Evolutionary conservation across 345 rosid species (phyloP).

Genomic region (Dipteronia dyeriana): DNA sequence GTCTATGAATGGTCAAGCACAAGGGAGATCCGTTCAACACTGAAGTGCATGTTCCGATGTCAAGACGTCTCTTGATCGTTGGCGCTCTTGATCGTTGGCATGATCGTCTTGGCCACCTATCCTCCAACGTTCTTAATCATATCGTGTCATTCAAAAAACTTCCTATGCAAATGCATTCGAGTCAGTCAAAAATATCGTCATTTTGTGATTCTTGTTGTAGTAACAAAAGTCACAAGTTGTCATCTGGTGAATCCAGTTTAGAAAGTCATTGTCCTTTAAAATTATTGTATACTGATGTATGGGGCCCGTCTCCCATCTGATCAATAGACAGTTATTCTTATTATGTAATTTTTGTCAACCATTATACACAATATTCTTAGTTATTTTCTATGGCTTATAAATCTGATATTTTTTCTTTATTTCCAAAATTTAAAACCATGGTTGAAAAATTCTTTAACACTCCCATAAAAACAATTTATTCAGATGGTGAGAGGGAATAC

Average conservation of each 20-base stretch:
- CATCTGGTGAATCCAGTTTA: not conserved
- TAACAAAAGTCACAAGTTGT: not conserved
- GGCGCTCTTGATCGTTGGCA: no score
- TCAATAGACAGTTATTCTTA: not conserved
- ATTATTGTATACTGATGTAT: not conserved
- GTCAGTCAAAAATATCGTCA: no score
- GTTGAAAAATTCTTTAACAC: not conserved
- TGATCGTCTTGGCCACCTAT: constrained; percentile 3
- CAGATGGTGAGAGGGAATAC: not conserved
- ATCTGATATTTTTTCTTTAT: no score
- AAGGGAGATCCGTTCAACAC: no score
- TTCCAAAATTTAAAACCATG: no score
- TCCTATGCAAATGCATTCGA: no score
- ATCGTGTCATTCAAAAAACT: not conserved
- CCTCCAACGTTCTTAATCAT: not conserved
- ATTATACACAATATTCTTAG: not conserved
- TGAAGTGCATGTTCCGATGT: not conserved
- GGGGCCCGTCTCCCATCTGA: no score
- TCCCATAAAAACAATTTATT: not conserved
- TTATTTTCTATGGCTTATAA: no score
- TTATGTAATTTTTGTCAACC: not conserved
- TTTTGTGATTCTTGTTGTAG: not conserved
- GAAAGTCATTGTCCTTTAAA: not conserved
- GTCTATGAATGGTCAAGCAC: not conserved
- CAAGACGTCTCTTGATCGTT: not conserved